Conservation (phyloP, 331 rosid genomes). For the Malus hybrid region DNA sequence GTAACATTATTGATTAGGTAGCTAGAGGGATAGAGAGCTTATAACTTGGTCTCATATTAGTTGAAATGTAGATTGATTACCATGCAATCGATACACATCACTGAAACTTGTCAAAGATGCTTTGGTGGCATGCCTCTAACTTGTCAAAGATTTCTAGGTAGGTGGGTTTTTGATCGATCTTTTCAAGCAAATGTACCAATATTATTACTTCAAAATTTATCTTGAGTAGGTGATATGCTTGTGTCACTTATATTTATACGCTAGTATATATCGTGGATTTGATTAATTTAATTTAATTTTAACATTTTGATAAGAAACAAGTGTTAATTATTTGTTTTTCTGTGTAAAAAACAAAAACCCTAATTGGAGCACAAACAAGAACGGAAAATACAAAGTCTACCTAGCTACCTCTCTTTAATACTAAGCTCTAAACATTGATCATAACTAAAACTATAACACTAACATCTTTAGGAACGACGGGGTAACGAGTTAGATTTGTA, state of each 20-base stretch:
- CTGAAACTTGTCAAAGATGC: constrained; percentile 5
- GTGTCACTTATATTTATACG: background rate
- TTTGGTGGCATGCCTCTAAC: background rate
- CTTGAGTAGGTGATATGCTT: background rate
- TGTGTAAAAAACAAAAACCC: background rate
- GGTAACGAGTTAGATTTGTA: background rate
- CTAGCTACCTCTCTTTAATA: background rate
- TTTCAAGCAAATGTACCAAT: background rate
- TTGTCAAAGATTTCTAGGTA: constrained; percentile 10
- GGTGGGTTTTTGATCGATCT: background rate
- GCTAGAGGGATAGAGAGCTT: background rate
- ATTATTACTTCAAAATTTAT: background rate
- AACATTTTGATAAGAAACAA: background rate
- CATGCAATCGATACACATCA: background rate
- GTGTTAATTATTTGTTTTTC: background rate
- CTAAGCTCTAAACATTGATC: background rate
- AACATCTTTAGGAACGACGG: background rate
- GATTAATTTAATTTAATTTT: background rate
- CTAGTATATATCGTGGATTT: background rate
- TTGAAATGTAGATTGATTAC: background rate
- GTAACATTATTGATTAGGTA: background rate
- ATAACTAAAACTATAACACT: background rate
- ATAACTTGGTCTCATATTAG: background rate
- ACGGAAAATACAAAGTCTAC: background rate
- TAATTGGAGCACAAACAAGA: background rate